These are phyloP conservation scores for Fraxinus angustifolia DNA, from an alignment of 305 asterid genomes.

Conservation along the genomic window DNA sequence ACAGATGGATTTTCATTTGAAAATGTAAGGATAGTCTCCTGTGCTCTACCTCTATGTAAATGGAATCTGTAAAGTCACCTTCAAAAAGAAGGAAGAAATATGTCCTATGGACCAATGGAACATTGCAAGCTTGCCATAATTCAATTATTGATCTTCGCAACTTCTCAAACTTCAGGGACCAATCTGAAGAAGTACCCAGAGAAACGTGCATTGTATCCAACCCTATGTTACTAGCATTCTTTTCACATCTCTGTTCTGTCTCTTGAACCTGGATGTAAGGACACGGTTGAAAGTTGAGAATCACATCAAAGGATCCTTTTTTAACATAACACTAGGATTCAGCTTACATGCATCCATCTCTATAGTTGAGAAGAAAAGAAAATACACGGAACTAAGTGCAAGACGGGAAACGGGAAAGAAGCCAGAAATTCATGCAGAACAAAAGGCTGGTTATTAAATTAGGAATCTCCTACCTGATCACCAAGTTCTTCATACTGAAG, in stretches of 20 bases:
- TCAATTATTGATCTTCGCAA: slow-evolving; percentile 55
- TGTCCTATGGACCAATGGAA: slow-evolving; percentile 77
- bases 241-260: slow-evolving; percentile 34
- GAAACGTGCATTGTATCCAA: slow-evolving; percentile 40
- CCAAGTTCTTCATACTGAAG: slow-evolving; percentile 46
- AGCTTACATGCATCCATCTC: background rate
- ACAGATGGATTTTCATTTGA: slow-evolving; percentile 49
- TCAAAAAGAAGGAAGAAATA: slow-evolving; percentile 77
- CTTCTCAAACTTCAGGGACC: slow-evolving; percentile 73
- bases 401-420: background rate
- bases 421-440: background rate
- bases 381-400: background rate
- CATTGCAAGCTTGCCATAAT: slow-evolving; percentile 74
- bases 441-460: background rate
- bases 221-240: slow-evolving; percentile 39
- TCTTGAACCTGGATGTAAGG: slow-evolving; percentile 33
- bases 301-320: background rate
- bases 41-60: slow-evolving; percentile 83
- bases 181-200: slow-evolving; percentile 35
- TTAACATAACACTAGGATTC: background rate
- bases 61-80: slow-evolving; percentile 70
- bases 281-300: background rate
- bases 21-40: slow-evolving; percentile 71
- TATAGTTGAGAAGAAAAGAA: background rate
- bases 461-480: slow-evolving; percentile 41